phyloP scores from a whole-genome alignment of 192 early-diverging fungal genomes.

The Chytriomyces confervae region DNA sequence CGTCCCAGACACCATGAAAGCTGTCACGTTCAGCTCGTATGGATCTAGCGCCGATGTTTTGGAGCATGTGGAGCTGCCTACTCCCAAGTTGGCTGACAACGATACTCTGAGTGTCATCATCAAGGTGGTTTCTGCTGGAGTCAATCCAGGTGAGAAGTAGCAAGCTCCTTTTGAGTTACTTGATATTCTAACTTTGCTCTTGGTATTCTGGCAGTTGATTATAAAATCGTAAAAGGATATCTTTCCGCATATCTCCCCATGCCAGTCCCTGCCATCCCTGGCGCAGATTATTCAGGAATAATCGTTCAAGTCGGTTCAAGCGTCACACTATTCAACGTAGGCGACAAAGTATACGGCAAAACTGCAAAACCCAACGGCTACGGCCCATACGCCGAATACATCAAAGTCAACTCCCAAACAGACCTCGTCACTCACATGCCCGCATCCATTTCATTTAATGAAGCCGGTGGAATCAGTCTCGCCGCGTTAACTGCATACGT shows the following conservation, averaged over 20 bases:
- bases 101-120: slow-evolving; percentile 17
- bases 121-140: not conserved
- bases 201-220: slow-evolving; percentile 24
- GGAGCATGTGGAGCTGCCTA: not conserved
- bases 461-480: slow-evolving; percentile 39
- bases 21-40: slow-evolving; percentile 3
- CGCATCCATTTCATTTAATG: not conserved
- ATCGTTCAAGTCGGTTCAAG: slow-evolving; percentile 27
- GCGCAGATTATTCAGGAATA: slow-evolving; percentile 35
- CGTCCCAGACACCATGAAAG: not conserved
- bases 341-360: slow-evolving; percentile 38
- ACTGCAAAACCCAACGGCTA: not conserved
- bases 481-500: slow-evolving; percentile 34
- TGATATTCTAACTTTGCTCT: too few species aligned
- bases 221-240: slow-evolving; percentile 31
- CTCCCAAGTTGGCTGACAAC: not conserved
- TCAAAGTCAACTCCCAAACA: not conserved
- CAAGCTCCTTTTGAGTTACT: too few species aligned
- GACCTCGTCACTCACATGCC: slow-evolving; percentile 21
- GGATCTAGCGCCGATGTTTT: slow-evolving; percentile 17
- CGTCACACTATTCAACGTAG: slow-evolving; percentile 18
- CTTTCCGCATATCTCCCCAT: slow-evolving; percentile 3
- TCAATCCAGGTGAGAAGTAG: not conserved
- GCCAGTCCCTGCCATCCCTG: slow-evolving; percentile 37
- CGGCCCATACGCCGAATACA: slow-evolving; percentile 40